Conservation (phyloP, 108 stramenopile species). For the Parmales sp. region DNA sequence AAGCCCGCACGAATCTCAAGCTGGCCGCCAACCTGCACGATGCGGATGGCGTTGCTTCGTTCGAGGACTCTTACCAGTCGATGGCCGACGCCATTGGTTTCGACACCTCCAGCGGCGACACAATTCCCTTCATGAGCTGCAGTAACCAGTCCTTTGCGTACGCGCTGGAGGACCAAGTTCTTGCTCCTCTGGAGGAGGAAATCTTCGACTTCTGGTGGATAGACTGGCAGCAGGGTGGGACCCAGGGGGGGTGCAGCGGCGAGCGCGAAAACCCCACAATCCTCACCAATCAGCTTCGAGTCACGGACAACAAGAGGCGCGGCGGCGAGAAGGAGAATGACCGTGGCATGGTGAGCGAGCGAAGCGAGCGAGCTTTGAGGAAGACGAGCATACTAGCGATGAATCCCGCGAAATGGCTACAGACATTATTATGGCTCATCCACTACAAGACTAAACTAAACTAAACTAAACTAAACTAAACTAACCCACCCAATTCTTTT, state of each 20-base stretch:
- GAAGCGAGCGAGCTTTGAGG: too few relatives aligned
- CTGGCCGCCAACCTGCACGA: conserved; percentile 22
- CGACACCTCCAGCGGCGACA: not conserved
- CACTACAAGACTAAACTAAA: too few relatives aligned
- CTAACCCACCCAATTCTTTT: too few relatives aligned
- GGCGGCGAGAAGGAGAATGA: not conserved
- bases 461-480: too few relatives aligned
- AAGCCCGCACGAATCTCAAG: not conserved
- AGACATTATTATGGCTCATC: too few relatives aligned
- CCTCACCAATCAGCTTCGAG: not conserved
- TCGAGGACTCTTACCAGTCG: conserved; percentile 2
- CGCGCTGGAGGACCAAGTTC: conserved; percentile 15
- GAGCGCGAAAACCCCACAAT: conserved; percentile 18
- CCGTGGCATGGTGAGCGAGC: conserved; percentile 14
- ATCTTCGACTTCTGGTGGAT: conserved; percentile 13
- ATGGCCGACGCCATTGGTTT: not conserved
- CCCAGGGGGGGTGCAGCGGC: conserved; percentile 12
- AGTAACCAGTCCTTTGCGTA: not conserved
- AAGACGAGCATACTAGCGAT: too few relatives aligned
- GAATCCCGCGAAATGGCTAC: too few relatives aligned
- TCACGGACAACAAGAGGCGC: not conserved
- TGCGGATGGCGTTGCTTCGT: conserved; percentile 9
- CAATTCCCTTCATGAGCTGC: conserved; percentile 10
- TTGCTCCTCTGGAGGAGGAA: not conserved
- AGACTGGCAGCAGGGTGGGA: conserved; percentile 20